Evolutionary conservation across 2,329 filamentous ascomycete genomes (phyloP), one percentile per base, ranked within the genome.

Genomic region (Pseudocercospora pini-densiflorae): DNA sequence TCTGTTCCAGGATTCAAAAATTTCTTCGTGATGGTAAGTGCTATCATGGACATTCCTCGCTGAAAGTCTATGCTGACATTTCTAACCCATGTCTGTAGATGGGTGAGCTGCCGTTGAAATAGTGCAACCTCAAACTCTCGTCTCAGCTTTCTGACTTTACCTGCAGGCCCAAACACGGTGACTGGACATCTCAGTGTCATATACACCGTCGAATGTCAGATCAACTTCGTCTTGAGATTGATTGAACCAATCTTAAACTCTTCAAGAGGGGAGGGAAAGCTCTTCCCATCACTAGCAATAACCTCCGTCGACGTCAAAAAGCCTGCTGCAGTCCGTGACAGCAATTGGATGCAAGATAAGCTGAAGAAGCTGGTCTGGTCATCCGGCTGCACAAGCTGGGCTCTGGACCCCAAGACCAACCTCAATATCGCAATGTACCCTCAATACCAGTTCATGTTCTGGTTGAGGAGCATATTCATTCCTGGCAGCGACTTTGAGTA

Each of bases 391-490:
- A 81, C 80, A 1, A 82, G 79, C n/a, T 87, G 84, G 85, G 84
- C 80, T 3, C 77, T 87, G 1, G 81, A 86, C 64, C 74, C 77
- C 0, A 78, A 78, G 54, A 83, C 83, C 0, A 79, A 80, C 0
- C 76, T 81, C 55, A 87, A 86, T 65, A 83, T 81, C 6, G 82
- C 82, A 70, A 83, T 86, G 78, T 86, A 84, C 68, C 84, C 84
- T 0, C 82, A 85, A 57, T 85, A 81, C 78, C 83, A 85, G 71
- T 85, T 80, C 63, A 75, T 77, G 60, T 85, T 80, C 65, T 86
- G 83, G 82, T 61, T 80, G 19, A 72, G 84, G 14, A 85, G 81
- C 61, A 69, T 86, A 1, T 85, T 84, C 61, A 76, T 81, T 12
- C 69, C 70, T 1, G 54, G 62, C 12, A 54, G 58, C 1, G 74